A percentile compares a stretch with the other conserved stretches of the same genome.
Conservation (phyloP, 148 eudicot species). For the Agrostemma githago region DNA sequence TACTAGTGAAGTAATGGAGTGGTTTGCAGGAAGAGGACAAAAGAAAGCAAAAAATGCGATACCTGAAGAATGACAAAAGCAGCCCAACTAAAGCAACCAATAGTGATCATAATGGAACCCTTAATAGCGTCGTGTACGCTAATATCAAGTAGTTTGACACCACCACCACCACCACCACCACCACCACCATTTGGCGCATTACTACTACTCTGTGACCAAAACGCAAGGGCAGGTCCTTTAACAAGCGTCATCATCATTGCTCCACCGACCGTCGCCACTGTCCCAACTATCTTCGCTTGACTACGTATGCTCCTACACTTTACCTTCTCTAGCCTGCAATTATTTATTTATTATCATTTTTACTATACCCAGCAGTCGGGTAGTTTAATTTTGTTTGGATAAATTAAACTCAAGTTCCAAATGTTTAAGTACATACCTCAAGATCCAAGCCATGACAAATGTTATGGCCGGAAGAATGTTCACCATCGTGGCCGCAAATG, state of each 20-base stretch:
- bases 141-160: constrained; percentile 28
- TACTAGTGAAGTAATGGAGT: too few species aligned
- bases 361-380: too few species aligned
- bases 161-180: constrained; percentile 8
- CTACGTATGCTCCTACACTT: constrained; percentile 57
- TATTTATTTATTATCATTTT: too few species aligned
- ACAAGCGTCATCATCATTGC: constrained; percentile 92
- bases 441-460: constrained; percentile 71
- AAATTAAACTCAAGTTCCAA: background rate
- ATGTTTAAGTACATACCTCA: constrained; percentile 38
- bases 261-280: constrained; percentile 69
- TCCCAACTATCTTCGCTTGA: constrained; percentile 79
- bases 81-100: constrained; percentile 91
- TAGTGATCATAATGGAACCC: constrained; percentile 75
- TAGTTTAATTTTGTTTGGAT: too few species aligned
- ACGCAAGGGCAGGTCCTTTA: constrained; percentile 53
- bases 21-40: background rate
- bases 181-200: constrained; percentile 11
- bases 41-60: background rate
- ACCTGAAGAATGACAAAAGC: constrained; percentile 82
- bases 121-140: constrained; percentile 64
- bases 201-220: constrained; percentile 36
- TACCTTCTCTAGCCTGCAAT: constrained; percentile 57
- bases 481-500: constrained; percentile 75
- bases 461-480: constrained; percentile 88